A percentile compares a stretch with the other conserved stretches of the same genome.
Evolutionary conservation across 2,329 filamentous ascomycete genomes (phyloP).

Genomic region (Penicillium expansum): DNA sequence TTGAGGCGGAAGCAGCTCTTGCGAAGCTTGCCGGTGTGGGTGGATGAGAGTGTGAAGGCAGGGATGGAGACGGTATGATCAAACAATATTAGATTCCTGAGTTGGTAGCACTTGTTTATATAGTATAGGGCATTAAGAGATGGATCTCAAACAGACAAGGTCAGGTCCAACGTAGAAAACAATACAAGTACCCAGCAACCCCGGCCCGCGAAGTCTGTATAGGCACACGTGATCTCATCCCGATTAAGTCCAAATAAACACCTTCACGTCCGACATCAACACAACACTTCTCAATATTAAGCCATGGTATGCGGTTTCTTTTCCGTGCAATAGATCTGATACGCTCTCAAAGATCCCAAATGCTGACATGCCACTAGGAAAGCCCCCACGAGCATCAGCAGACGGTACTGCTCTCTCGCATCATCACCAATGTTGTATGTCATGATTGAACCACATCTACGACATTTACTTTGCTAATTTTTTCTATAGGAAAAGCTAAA

Average conservation of each 20-base stretch:
- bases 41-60: background rate
- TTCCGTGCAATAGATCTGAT: background rate
- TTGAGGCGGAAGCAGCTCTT: conserved; percentile 14
- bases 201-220: conserved; percentile 6
- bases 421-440: conserved; percentile 95
- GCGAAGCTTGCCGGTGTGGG: background rate
- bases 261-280: conserved; percentile 12
- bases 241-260: conserved; percentile 6
- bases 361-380: conserved; percentile 56
- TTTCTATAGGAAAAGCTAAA: conserved; percentile 84
- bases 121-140: background rate
- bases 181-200: background rate
- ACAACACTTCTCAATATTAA: background rate
- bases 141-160: background rate
- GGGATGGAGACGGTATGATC: background rate
- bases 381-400: conserved; percentile 98
- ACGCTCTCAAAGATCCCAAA: background rate
- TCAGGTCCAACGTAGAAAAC: background rate
- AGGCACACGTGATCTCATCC: conserved; percentile 6
- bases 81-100: background rate
- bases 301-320: background rate
- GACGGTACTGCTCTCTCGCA: conserved; percentile 85
- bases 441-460: background rate
- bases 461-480: conserved; percentile 10
- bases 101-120: background rate